Evolutionary conservation across 2,329 filamentous ascomycete species (phyloP).

Genomic region (Sphaerulina vaccinii): DNA sequence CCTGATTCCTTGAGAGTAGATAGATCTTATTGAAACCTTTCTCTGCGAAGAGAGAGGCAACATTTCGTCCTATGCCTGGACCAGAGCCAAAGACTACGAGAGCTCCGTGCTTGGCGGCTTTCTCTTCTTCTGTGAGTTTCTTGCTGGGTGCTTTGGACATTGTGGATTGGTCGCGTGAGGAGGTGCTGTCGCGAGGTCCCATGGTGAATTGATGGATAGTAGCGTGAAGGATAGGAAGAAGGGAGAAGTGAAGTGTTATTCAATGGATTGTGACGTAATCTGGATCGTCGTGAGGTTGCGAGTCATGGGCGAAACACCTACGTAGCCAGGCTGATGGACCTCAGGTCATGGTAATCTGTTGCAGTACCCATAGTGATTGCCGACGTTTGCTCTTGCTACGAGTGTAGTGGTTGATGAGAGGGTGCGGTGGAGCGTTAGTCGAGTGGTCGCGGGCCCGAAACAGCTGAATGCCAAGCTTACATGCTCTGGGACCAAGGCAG

Average conservation of each 20-base stretch:
- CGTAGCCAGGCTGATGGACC: slow-evolving; percentile 1
- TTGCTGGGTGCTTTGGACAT: slow-evolving; percentile 13
- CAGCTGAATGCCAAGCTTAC: no score
- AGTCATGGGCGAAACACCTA: slow-evolving; percentile 10
- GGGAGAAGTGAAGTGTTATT: background rate
- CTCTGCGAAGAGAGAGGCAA: slow-evolving; percentile 31
- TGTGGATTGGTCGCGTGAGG: background rate
- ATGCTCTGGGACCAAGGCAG: no score
- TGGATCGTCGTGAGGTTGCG: background rate
- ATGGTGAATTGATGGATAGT: background rate
- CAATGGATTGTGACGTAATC: slow-evolving; percentile 7
- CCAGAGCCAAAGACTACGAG: slow-evolving; percentile 34
- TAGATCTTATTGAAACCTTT: slow-evolving; percentile 30
- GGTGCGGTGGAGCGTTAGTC: no score
- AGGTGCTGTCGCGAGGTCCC: background rate
- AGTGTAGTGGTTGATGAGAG: no score
- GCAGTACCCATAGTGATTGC: no score
- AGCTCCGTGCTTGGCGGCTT: slow-evolving; percentile 21
- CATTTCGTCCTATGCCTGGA: slow-evolving; percentile 33
- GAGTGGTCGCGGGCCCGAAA: no score
- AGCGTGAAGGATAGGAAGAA: background rate
- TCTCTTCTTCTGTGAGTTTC: slow-evolving; percentile 13
- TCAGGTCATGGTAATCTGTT: slow-evolving; percentile 8
- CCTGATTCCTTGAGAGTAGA: slow-evolving; percentile 27
- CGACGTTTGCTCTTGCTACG: no score